Conservation (phyloP, 148 eudicot genomes). For the Hydrangea macrophylla region DNA sequence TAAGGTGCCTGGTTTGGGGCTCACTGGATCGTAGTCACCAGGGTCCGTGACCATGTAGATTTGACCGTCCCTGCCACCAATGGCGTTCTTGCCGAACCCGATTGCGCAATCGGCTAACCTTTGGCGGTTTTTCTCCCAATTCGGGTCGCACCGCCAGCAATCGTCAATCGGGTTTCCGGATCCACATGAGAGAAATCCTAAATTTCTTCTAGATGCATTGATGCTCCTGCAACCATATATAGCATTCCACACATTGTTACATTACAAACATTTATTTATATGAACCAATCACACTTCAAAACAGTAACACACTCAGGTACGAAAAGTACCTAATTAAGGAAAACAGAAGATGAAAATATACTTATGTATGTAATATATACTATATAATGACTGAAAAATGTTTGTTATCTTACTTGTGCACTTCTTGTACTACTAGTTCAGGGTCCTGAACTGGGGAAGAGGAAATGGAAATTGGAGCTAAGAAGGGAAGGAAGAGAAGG, state of each 20-base stretch:
- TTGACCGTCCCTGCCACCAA: constrained; percentile 31
- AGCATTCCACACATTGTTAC: background rate
- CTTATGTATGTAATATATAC: background rate
- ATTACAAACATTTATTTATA: too few relatives aligned
- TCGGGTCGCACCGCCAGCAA: constrained; percentile 37
- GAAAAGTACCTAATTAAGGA: too few relatives aligned
- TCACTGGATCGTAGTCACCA: constrained; percentile 39
- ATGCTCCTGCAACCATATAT: constrained; percentile 26
- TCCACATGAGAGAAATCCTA: constrained; percentile 31
- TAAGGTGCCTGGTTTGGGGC: constrained; percentile 55
- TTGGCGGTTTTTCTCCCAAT: constrained; percentile 36
- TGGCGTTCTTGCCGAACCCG: constrained; percentile 36
- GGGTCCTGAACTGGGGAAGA: constrained; percentile 26
- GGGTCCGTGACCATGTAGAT: constrained; percentile 40
- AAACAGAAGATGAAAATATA: background rate
- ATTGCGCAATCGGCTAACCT: constrained; percentile 36
- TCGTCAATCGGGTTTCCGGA: constrained; percentile 43
- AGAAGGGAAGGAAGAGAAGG: constrained; percentile 9
- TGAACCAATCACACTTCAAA: too few relatives aligned
- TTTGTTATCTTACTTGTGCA: constrained; percentile 17
- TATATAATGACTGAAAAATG: background rate
- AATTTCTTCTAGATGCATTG: constrained; percentile 32
- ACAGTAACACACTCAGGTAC: too few relatives aligned
- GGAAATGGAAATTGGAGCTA: constrained; percentile 16
- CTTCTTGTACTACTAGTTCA: constrained; percentile 29